Evolutionary conservation across 1,284 basidiomycete genomes (phyloP).

Genomic region (Coniferiporia weirii): DNA sequence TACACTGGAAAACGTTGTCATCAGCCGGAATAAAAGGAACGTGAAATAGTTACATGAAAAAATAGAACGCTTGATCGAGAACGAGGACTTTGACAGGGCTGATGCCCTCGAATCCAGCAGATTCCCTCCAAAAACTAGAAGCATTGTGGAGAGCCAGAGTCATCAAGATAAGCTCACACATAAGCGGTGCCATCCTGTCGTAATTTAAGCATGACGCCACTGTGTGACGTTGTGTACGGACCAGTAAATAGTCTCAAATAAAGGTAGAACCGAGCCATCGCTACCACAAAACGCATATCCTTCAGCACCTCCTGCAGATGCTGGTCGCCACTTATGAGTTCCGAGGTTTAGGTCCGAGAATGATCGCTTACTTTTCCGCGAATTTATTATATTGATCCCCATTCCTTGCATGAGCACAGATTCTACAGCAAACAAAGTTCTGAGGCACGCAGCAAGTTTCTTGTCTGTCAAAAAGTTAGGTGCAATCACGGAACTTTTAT

Average conservation of each 20-base stretch:
- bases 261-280: background rate
- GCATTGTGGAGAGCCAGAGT: background rate
- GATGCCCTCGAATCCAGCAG: background rate
- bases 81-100: background rate
- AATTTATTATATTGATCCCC: background rate
- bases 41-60: background rate
- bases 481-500: background rate
- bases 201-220: too few species aligned
- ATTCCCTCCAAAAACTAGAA: background rate
- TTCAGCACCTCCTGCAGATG: background rate
- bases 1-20: background rate
- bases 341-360: too few species aligned
- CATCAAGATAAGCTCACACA: constrained; percentile 1
- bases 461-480: background rate
- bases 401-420: background rate
- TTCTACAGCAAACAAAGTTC: background rate
- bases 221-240: background rate
- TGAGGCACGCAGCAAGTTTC: background rate
- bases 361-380: background rate
- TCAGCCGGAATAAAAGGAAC: background rate
- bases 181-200: background rate
- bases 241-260: background rate
- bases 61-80: background rate
- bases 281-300: background rate
- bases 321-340: too few species aligned